A percentile compares a stretch with the other conserved stretches of the same genome.
Evolutionary conservation across 2,329 filamentous ascomycete genomes (phyloP).

Genomic region (Aspergillus versicolor): DNA sequence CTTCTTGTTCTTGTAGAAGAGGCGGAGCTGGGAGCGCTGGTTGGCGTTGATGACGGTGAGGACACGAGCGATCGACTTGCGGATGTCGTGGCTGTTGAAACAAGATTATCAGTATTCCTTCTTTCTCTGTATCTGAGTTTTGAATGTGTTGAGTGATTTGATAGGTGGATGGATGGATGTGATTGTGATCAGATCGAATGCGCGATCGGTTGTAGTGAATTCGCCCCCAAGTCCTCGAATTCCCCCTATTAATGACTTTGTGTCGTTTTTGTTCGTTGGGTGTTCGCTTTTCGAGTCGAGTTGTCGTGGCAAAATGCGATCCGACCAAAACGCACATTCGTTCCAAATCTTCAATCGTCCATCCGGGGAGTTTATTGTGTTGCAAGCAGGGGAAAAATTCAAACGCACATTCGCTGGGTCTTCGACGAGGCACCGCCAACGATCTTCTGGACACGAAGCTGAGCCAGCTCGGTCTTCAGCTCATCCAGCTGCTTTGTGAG

Average conservation of each 20-base stretch:
- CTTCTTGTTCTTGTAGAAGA: conserved; percentile 99
- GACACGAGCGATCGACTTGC: conserved; percentile 98
- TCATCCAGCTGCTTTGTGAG: conserved; percentile 92
- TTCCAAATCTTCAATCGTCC: neutral
- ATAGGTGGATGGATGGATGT: neutral
- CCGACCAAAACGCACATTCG: conserved; percentile 4
- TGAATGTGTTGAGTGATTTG: neutral
- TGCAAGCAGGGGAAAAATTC: conserved; percentile 15
- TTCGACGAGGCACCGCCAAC: conserved; percentile 87
- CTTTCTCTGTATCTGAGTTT: neutral
- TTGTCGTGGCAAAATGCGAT: neutral
- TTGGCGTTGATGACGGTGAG: conserved; percentile 99
- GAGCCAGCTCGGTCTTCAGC: conserved; percentile 93
- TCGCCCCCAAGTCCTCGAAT: neutral
- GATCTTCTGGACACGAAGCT: conserved; percentile 98
- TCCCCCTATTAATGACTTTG: neutral
- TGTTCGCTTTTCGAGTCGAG: neutral
- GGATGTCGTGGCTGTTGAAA: conserved; percentile 81
- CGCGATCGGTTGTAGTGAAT: conserved; percentile 1
- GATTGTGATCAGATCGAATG: conserved; percentile 4
- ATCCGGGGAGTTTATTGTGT: conserved; percentile 1
- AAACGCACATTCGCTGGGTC: conserved; percentile 91
- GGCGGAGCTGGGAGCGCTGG: conserved; percentile 94
- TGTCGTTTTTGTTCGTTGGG: no score
- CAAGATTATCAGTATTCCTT: conserved; percentile 26